Percentiles rank a stretch among this genome's conserved stretches.
Conservation (phyloP, 345 rosid genomes). For the Populus deltoides region DNA sequence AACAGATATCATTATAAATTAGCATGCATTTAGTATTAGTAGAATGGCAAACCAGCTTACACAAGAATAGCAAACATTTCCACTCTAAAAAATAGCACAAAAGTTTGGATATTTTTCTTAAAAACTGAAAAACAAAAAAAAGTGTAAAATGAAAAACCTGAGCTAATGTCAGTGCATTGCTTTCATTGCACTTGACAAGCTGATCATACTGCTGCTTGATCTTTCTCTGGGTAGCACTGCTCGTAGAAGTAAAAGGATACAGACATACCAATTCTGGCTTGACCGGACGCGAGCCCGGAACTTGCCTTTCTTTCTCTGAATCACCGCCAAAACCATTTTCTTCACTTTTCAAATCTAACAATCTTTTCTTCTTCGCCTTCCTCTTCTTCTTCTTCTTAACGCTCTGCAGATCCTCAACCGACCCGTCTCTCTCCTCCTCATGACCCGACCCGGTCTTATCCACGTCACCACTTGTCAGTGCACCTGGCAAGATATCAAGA, state of each 20-base stretch:
- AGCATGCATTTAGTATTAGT: too few species aligned
- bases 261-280: constrained; percentile 66
- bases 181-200: constrained; percentile 65
- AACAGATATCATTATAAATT: neutral
- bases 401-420: constrained; percentile 2
- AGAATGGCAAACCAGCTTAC: constrained; percentile 1
- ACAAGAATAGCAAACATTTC: neutral
- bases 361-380: constrained; percentile 53
- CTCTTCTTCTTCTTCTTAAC: constrained; percentile 35
- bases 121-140: neutral
- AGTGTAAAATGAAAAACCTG: constrained; percentile 46
- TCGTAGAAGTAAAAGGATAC: constrained; percentile 75
- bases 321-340: constrained; percentile 33
- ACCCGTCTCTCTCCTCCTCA: constrained; percentile 18
- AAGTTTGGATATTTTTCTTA: neutral
- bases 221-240: constrained; percentile 92
- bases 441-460: constrained; percentile 16
- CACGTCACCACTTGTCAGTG: neutral
- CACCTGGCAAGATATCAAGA: constrained; percentile 46
- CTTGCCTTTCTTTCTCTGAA: constrained; percentile 19
- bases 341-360: constrained; percentile 29
- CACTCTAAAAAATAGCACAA: neutral
- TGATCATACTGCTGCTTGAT: constrained; percentile 84
- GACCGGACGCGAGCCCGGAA: constrained; percentile 29
- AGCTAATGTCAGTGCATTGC: constrained; percentile 64